phyloP scores from a whole-genome alignment of 176 grass and related monocot genomes.

The Juncus inflexus region DNA sequence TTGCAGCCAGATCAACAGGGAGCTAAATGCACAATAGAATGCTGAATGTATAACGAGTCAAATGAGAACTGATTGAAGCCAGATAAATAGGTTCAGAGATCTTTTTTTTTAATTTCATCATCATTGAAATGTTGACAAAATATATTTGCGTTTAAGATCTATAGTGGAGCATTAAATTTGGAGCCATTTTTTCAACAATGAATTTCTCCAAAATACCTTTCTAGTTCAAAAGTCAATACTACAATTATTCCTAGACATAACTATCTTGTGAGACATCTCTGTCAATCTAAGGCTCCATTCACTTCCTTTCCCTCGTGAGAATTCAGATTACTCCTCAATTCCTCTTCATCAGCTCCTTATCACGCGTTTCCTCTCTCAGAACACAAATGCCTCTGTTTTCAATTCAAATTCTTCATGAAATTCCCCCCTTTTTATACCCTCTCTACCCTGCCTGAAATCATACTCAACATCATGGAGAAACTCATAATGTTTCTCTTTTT shows the following conservation, averaged over 20 bases:
- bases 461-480: slow-evolving; percentile 1
- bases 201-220: too few relatives aligned
- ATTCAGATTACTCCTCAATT: not conserved
- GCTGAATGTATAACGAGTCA: too few relatives aligned
- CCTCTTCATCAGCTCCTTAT: not conserved
- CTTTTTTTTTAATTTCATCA: too few relatives aligned
- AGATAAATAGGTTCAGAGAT: too few relatives aligned
- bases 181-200: too few relatives aligned
- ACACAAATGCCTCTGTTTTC: slow-evolving; percentile 1
- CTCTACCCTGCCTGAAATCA: not conserved
- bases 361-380: slow-evolving; percentile 13
- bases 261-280: slow-evolving; percentile 23
- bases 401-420: not conserved
- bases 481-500: slow-evolving; percentile 9
- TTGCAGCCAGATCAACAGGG: too few relatives aligned
- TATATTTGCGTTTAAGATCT: too few relatives aligned
- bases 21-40: too few relatives aligned
- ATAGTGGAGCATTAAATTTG: too few relatives aligned
- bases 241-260: not conserved
- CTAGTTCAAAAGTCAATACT: too few relatives aligned
- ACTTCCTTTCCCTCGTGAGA: slow-evolving; percentile 14
- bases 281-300: slow-evolving; percentile 11
- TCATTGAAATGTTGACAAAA: too few relatives aligned
- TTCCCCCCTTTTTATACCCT: not conserved
- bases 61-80: too few relatives aligned